These are phyloP conservation scores for Ettlia oleoabundans DNA, from an alignment of 139 green algal species.

Conservation along the genomic window DNA sequence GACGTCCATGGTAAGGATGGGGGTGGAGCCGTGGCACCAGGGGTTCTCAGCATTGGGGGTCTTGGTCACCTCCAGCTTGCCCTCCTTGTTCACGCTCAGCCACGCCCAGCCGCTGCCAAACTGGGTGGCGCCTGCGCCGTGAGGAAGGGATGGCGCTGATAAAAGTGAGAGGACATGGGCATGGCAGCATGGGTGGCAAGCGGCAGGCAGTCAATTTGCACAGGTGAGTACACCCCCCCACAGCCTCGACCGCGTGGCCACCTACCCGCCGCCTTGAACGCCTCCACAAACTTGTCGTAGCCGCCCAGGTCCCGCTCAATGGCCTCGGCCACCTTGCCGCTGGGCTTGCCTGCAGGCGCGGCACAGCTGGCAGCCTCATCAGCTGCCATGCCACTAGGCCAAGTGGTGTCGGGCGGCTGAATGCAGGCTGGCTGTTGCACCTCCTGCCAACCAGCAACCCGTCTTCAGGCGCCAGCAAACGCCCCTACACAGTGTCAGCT, in stretches of 20 bases:
- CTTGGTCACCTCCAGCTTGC: slow-evolving; percentile 91
- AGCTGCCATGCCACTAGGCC: background rate
- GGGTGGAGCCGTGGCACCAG: slow-evolving; percentile 73
- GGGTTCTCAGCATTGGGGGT: slow-evolving; percentile 94
- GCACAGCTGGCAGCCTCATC: background rate
- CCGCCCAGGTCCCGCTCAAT: slow-evolving; percentile 91
- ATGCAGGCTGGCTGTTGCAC: no score
- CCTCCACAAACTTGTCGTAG: slow-evolving; percentile 86
- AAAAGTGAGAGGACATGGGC: background rate
- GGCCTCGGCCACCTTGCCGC: slow-evolving; percentile 73
- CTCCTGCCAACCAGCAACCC: no score
- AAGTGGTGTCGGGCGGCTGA: no score
- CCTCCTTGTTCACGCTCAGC: slow-evolving; percentile 76
- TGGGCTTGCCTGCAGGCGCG: slow-evolving; percentile 71
- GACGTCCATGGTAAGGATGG: slow-evolving; percentile 94
- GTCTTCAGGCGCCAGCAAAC: no score
- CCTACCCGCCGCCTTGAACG: slow-evolving; percentile 87
- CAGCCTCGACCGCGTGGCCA: no score
- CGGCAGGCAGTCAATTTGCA: no score
- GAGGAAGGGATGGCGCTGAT: background rate
- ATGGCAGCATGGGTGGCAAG: no score
- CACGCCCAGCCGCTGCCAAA: slow-evolving; percentile 97
- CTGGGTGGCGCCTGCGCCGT: slow-evolving; percentile 82
- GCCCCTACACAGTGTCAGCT: background rate
- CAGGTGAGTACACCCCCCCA: no score